phyloP scores from a whole-genome alignment of 345 rosid genomes.

The Linum usitatissimum region DNA sequence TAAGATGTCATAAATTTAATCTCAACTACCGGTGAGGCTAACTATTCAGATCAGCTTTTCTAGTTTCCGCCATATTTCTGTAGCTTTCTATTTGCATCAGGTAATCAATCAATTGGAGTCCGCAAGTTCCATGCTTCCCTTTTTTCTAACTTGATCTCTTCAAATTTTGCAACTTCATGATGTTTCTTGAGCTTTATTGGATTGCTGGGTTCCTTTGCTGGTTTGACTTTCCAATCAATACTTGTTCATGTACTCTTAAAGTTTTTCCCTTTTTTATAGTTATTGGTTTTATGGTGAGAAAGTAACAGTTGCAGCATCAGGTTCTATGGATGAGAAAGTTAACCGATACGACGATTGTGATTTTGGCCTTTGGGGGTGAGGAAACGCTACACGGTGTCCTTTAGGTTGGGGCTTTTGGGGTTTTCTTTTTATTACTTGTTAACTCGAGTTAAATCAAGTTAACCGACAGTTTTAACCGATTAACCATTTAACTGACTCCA shows the following conservation, averaged over 20 bases:
- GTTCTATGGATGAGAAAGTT: too few relatives aligned
- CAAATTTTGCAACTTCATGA: background rate
- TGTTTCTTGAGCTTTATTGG: background rate
- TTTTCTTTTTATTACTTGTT: too few relatives aligned
- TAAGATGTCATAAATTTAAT: background rate
- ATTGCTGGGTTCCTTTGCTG: background rate
- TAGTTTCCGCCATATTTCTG: background rate
- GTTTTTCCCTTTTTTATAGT: background rate
- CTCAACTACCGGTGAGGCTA: background rate
- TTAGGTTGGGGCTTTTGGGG: too few relatives aligned
- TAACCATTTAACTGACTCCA: too few relatives aligned
- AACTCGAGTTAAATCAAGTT: too few relatives aligned
- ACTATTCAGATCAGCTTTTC: background rate
- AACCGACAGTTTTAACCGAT: too few relatives aligned
- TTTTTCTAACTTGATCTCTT: background rate
- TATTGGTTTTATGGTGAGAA: background rate
- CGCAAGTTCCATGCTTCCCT: background rate
- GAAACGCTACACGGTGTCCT: too few relatives aligned
- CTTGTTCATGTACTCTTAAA: background rate
- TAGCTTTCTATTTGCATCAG: background rate
- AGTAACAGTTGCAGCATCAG: slow-evolving; percentile 7
- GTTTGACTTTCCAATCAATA: background rate
- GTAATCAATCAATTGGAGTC: background rate
- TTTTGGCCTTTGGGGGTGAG: too few relatives aligned
- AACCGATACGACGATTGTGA: too few relatives aligned